Evolutionary conservation across 2,329 filamentous ascomycete genomes (phyloP), one percentile per base, ranked within the genome.

Genomic region (Alternaria sp.): DNA sequence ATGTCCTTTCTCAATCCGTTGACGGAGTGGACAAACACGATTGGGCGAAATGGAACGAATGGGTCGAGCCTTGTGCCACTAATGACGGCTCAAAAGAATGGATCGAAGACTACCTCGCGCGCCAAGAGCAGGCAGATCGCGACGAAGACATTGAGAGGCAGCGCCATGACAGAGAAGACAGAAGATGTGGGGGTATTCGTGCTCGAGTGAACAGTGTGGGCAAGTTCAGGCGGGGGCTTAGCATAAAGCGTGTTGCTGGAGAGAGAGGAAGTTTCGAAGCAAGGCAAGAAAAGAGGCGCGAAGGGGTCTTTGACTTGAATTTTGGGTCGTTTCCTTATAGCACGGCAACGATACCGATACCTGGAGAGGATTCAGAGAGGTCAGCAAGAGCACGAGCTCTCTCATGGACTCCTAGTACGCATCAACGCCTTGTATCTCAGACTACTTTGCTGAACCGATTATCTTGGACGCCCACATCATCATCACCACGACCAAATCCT

Each of bases 71-170:
- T n/a, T 48, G 26, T 17, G n/a, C 36, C 28, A 44, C 46, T 1
- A n/a, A 14, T 3, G 29, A 54, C 24, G 55, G 45, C 10, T 36
- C 54, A 10, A 54, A 41, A 5, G 44, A 58, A 45, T 61, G 58
- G 58, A 61, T 61, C 8, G 58, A 61, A 45, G 58, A 54, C 26
- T 61, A 46, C 36, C 54, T 61, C 10, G 39, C 33, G 4, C 54
- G 58, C 24, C 53, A 51, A 17, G 54, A 50, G 29, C 45, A 58
- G 37, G 54, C 54, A 10, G 55, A 54, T 24, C 54, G 45, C 7
- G 28, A 40, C 5, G 58, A 58, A 23, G 36, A 48, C 3, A 14
- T 13, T 23, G 42, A 56, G 10, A 13, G 33, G 23, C 24, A 34
- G 3, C 42, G 44, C 11, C 39, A 45, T 9, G 41, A 56, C 11